phyloP scores from a whole-genome alignment of 805 yeast species.

The Geotrichum ghanense region DNA sequence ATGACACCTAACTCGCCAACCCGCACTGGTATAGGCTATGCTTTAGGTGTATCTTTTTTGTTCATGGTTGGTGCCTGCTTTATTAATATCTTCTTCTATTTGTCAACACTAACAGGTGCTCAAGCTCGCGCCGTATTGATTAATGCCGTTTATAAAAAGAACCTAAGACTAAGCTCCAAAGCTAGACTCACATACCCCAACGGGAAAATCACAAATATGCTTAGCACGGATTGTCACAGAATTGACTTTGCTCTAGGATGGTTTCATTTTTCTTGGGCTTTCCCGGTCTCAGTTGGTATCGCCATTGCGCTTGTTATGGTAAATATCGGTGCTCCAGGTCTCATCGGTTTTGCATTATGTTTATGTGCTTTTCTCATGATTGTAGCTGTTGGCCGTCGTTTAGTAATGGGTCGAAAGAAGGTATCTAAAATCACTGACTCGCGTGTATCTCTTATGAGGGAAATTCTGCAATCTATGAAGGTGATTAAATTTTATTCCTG shows the following conservation, averaged over 20 bases:
- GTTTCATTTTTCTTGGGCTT: constrained; percentile 49
- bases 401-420: constrained; percentile 44
- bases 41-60: constrained; percentile 55
- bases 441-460: constrained; percentile 67
- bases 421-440: constrained; percentile 60
- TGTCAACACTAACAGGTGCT: constrained; percentile 53
- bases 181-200: constrained; percentile 52
- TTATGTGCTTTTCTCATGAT: constrained; percentile 29
- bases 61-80: constrained; percentile 37
- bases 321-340: constrained; percentile 60
- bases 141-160: constrained; percentile 57
- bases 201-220: constrained; percentile 62
- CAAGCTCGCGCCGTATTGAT: constrained; percentile 60
- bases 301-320: constrained; percentile 52
- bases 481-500: constrained; percentile 83
- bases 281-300: constrained; percentile 54
- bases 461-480: constrained; percentile 65
- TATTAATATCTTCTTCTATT: constrained; percentile 54
- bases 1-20: constrained; percentile 33
- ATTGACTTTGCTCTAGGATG: constrained; percentile 67
- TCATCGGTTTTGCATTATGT: constrained; percentile 55
- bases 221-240: constrained; percentile 74
- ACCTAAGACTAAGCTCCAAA: constrained; percentile 46
- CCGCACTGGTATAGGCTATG: constrained; percentile 64
- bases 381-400: constrained; percentile 35